A percentile compares a stretch with the other conserved stretches of the same genome.
These are phyloP conservation scores for Penicillium chermesinum DNA, from an alignment of 495 filamentous ascomycete genomes.

Conservation along the genomic window DNA sequence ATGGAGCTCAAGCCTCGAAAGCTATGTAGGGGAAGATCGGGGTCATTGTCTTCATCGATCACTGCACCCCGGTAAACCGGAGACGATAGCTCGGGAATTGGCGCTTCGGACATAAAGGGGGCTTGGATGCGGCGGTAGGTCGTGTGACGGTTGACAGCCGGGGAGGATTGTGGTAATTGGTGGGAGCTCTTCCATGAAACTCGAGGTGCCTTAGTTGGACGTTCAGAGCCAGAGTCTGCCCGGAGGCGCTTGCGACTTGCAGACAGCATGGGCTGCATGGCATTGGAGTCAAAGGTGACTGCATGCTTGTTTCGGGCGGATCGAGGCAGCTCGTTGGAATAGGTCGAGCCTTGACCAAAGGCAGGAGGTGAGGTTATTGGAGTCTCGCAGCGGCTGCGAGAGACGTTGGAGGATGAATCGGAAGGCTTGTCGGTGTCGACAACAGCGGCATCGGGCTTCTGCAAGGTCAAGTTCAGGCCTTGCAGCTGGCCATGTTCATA, in stretches of 20 bases:
- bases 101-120: conserved; percentile 69
- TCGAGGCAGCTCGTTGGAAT: conserved; percentile 43
- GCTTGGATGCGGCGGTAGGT: conserved; percentile 47
- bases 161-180: conserved; percentile 76
- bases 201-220: conserved; percentile 51
- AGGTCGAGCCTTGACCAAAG: conserved; percentile 30
- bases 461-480: conserved; percentile 49
- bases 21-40: conserved; percentile 66
- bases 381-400: conserved; percentile 43
- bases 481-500: conserved; percentile 69
- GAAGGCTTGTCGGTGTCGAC: conserved; percentile 48
- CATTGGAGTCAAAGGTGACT: conserved; percentile 40
- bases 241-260: conserved; percentile 61
- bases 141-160: conserved; percentile 44
- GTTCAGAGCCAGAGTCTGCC: conserved; percentile 57
- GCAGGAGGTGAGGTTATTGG: conserved; percentile 39
- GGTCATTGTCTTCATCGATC: conserved; percentile 76
- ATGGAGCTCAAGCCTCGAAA: conserved; percentile 55
- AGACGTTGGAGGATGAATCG: conserved; percentile 70
- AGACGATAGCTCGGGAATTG: conserved; percentile 56
- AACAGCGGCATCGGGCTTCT: conserved; percentile 51
- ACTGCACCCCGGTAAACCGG: conserved; percentile 52
- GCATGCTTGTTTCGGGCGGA: conserved; percentile 45
- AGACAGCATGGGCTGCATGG: conserved; percentile 46
- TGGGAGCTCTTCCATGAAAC: conserved; percentile 68